These are phyloP conservation scores for Diplosphaera chodatii DNA, from an alignment of 139 green algal genomes.

Conservation along the genomic window DNA sequence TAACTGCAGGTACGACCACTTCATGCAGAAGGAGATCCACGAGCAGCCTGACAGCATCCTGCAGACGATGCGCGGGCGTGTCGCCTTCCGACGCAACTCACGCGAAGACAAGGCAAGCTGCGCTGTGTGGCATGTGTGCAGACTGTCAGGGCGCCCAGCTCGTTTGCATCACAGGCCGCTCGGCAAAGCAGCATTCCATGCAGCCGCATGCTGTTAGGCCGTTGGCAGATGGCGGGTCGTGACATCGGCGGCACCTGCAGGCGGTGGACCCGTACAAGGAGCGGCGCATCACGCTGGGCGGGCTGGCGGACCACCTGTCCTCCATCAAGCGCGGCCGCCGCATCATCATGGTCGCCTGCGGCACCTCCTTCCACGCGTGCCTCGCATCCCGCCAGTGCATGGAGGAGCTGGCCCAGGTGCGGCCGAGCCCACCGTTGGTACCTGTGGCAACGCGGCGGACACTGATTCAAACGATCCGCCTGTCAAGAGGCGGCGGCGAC, in stretches of 20 bases:
- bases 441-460: too few relatives aligned
- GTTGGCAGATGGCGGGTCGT: too few relatives aligned
- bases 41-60: constrained; percentile 90
- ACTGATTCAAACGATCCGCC: too few relatives aligned
- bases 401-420: constrained; percentile 41
- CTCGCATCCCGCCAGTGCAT: constrained; percentile 67
- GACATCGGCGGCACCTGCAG: too few relatives aligned
- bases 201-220: too few relatives aligned
- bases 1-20: too few relatives aligned
- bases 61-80: constrained; percentile 74
- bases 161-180: too few relatives aligned
- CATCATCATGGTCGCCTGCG: constrained; percentile 92
- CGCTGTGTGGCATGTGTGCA: too few relatives aligned
- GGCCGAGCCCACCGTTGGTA: too few relatives aligned
- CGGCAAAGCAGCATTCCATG: too few relatives aligned
- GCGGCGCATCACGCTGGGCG: constrained; percentile 71
- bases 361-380: constrained; percentile 85
- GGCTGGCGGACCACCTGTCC: constrained; percentile 55
- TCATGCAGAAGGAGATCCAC: constrained; percentile 94
- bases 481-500: too few relatives aligned
- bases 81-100: constrained; percentile 38
- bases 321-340: constrained; percentile 69
- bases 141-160: too few relatives aligned
- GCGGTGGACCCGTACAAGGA: constrained; percentile 36
- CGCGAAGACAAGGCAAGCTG: background rate